Evolutionary conservation across 2,329 filamentous ascomycete species (phyloP), one percentile per base, ranked within the genome.

Genomic region (Ambrosiella xylebori): DNA sequence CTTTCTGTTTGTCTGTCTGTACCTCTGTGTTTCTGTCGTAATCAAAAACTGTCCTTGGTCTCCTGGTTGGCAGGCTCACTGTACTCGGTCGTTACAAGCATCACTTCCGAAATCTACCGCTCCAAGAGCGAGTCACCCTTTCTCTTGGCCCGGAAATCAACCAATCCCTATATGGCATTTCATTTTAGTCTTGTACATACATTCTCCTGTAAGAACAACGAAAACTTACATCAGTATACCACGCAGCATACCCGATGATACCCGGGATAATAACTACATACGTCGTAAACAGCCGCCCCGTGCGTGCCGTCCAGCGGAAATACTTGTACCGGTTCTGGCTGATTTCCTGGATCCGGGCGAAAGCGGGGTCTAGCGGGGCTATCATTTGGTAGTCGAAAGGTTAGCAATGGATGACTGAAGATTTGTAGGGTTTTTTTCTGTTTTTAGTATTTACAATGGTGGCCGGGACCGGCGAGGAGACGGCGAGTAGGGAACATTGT

Each of bases 291-390:
- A 96, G 71, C 73, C 80, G 82, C 37, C 88, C 88, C 51, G 88
- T 95, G 66, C 86, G 79, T 56, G 82, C 79, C 40, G 86, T 97
- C 88, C 88, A 97, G 71, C 88, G 81, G 80, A 97, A 98, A 80
- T 88, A 95, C 74, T 88, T 88, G 80, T 90, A 85, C 64, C 93
- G 85, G 75, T 87, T 88, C 64, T 93, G 85, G 75, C 87, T 88
- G 67, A 79, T 76, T 67, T 79, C 37, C 37, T n/a, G 17, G 12
- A 54, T 54, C 9, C 59, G 61, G 39, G 52, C 41, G 53, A 62
- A 58, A 27, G 62, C 62, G 38, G 62, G 62, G 57, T 63, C 62
- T 36, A 62, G 41, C 35, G 58, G 58, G 40, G 56, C 60, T 61
- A 19, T 51, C 5, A 12, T 11, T 11, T 12, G 5, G 11, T 41